These are phyloP conservation scores for Penicillium goetzii DNA, from an alignment of 495 filamentous ascomycete species.

Conservation along the genomic window DNA sequence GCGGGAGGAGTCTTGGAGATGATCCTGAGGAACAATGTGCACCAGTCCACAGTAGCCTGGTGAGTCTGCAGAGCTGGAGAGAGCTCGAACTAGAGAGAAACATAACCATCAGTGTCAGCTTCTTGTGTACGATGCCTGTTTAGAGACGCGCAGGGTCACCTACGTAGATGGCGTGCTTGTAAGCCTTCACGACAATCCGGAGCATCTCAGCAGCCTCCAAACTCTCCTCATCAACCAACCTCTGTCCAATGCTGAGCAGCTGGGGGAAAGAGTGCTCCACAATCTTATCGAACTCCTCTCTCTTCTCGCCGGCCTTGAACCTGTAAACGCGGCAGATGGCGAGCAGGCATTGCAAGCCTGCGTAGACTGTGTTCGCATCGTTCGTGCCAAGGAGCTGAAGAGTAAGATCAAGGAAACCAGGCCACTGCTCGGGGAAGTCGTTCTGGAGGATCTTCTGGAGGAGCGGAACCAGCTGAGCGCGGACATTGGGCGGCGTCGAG, in stretches of 20 bases:
- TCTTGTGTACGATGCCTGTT: neutral
- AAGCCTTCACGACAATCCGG: slow-evolving; percentile 89
- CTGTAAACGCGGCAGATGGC: slow-evolving; percentile 92
- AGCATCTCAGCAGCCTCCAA: slow-evolving; percentile 96
- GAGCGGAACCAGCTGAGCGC: slow-evolving; percentile 87
- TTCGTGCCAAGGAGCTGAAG: slow-evolving; percentile 81
- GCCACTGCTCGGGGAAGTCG: slow-evolving; percentile 95
- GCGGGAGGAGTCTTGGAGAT: slow-evolving; percentile 84
- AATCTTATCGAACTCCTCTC: slow-evolving; percentile 91
- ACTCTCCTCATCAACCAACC: slow-evolving; percentile 85
- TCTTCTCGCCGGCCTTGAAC: slow-evolving; percentile 83
- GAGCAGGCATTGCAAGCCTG: slow-evolving; percentile 90
- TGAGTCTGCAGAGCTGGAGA: slow-evolving; percentile 74
- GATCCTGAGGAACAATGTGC: slow-evolving; percentile 86
- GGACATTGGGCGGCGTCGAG: slow-evolving; percentile 74
- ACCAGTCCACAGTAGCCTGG: slow-evolving; percentile 88
- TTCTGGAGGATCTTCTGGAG: slow-evolving; percentile 94
- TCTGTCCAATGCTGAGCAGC: slow-evolving; percentile 81
- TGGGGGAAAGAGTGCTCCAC: slow-evolving; percentile 91
- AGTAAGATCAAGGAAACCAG: slow-evolving; percentile 87
- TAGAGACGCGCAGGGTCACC: slow-evolving; percentile 39
- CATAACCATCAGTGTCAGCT: slow-evolving; percentile 22
- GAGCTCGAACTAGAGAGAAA: slow-evolving; percentile 73
- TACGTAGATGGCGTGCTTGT: slow-evolving; percentile 97
- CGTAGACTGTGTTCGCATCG: slow-evolving; percentile 83